Percentiles rank a stretch among this genome's conserved stretches.
phyloP scores from a whole-genome alignment of 1,284 basidiomycete species.

The Fomes fomentarius region DNA sequence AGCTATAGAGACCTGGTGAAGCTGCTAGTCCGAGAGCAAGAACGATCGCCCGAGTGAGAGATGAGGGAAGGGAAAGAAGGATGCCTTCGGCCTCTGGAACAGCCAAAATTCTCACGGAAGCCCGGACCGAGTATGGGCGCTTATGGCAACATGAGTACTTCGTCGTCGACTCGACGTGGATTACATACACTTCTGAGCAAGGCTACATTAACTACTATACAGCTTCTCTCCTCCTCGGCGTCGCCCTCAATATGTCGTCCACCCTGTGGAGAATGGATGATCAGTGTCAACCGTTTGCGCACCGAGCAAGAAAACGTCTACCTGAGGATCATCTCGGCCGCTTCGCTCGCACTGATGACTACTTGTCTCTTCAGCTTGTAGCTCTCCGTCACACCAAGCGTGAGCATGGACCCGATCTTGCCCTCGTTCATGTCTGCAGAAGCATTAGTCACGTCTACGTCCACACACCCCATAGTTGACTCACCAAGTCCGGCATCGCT shows the following conservation, averaged over 20 bases:
- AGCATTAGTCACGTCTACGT: not conserved
- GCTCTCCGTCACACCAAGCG: constrained; percentile 91
- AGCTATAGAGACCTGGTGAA: too few relatives aligned
- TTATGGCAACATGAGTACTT: too few relatives aligned
- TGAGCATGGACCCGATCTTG: constrained; percentile 84
- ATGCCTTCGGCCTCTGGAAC: too few relatives aligned
- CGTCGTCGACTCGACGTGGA: not conserved
- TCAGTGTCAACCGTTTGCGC: not conserved
- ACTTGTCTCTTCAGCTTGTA: constrained; percentile 98
- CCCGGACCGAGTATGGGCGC: too few relatives aligned
- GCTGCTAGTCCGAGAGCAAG: not conserved
- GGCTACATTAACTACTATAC: constrained; percentile 20
- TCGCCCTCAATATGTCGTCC: constrained; percentile 31
- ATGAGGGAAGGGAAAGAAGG: constrained; percentile 1
- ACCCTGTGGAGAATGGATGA: constrained; percentile 20
- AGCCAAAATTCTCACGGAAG: too few relatives aligned
- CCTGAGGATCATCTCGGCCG: constrained; percentile 98
- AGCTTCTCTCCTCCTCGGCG: constrained; percentile 31
- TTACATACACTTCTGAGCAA: not conserved
- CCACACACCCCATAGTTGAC: constrained; percentile 26
- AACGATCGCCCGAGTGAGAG: not conserved
- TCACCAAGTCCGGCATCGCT: constrained; percentile 84
- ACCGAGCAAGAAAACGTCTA: constrained; percentile 43
- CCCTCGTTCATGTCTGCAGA: constrained; percentile 85
- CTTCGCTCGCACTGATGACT: constrained; percentile 92